A percentile compares a stretch with the other conserved stretches of the same genome.
These are phyloP conservation scores for Phyllosticta citrichinensis DNA, from an alignment of 2,329 filamentous ascomycete genomes.

Conservation along the genomic window DNA sequence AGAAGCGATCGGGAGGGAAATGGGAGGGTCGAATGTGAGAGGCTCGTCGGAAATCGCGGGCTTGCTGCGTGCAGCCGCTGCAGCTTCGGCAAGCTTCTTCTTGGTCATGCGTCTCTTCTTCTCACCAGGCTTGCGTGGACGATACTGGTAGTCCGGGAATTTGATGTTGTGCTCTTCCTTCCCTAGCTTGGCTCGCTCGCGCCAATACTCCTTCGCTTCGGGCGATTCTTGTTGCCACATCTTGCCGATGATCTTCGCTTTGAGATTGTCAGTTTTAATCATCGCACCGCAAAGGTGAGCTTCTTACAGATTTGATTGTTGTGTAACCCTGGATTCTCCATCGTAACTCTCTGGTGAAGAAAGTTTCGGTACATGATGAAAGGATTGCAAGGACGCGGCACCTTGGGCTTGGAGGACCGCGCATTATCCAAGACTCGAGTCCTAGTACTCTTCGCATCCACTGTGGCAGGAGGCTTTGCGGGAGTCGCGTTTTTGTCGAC, in stretches of 20 bases:
- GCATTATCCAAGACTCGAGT: not conserved
- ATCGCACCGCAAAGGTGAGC: not conserved
- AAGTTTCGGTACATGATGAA: slow-evolving; percentile 2
- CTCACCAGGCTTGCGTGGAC: not conserved
- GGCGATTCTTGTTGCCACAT: not conserved
- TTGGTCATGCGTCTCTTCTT: not conserved
- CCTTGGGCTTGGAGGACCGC: not conserved
- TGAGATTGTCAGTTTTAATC: not conserved
- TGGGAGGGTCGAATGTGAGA: not conserved
- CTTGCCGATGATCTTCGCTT: slow-evolving; percentile 3
- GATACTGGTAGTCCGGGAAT: not conserved
- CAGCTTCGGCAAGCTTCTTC: not conserved
- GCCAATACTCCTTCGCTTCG: not conserved
- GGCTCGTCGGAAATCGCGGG: not conserved
- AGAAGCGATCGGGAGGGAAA: not conserved
- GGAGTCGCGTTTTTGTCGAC: not conserved
- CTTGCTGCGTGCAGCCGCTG: not conserved
- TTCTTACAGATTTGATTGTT: slow-evolving; percentile 2
- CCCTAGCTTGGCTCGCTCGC: not conserved
- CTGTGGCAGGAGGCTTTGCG: not conserved
- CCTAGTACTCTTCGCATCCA: not conserved
- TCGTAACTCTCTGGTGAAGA: not conserved
- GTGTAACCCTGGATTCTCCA: not conserved
- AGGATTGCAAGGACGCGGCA: not conserved
- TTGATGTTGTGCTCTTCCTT: not conserved